phyloP scores from a whole-genome alignment of 257 asterid species.

The Sherardia arvensis region DNA sequence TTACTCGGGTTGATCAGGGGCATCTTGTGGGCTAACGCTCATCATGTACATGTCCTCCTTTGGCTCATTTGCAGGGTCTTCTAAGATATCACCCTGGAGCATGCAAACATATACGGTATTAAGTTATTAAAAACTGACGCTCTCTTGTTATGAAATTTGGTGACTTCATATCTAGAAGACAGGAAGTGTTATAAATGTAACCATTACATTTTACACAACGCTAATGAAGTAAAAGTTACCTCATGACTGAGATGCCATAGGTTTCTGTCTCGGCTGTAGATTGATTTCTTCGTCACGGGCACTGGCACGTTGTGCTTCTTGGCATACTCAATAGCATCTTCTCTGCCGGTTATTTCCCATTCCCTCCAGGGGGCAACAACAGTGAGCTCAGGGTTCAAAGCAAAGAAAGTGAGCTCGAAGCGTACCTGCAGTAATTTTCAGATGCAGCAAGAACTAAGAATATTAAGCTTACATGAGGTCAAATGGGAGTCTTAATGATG shows the following conservation, averaged over 20 bases:
- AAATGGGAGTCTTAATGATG: slow-evolving; percentile 5
- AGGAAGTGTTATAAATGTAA: no score
- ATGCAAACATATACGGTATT: neutral
- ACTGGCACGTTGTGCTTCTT: slow-evolving; percentile 85
- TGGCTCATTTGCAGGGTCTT: slow-evolving; percentile 92
- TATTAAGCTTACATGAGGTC: neutral
- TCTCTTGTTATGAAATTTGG: neutral
- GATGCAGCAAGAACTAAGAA: neutral
- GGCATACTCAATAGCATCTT: slow-evolving; percentile 95
- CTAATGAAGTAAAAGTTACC: no score
- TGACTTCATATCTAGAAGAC: neutral
- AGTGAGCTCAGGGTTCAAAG: slow-evolving; percentile 84
- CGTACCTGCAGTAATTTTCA: slow-evolving; percentile 50
- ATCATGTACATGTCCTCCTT: slow-evolving; percentile 91
- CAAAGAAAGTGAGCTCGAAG: slow-evolving; percentile 96
- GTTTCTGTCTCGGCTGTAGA: slow-evolving; percentile 96
- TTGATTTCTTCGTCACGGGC: slow-evolving; percentile 91
- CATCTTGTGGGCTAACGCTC: slow-evolving; percentile 64
- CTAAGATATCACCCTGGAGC: slow-evolving; percentile 77
- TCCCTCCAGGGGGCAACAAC: slow-evolving; percentile 99
- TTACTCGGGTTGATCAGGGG: slow-evolving; percentile 87
- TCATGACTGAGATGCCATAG: slow-evolving; percentile 98
- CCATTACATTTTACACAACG: no score
- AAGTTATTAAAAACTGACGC: neutral
- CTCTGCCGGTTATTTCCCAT: slow-evolving; percentile 95